Conservation (phyloP, 768 basidiomycete species). For the Hydnomerulius pinastri region DNA sequence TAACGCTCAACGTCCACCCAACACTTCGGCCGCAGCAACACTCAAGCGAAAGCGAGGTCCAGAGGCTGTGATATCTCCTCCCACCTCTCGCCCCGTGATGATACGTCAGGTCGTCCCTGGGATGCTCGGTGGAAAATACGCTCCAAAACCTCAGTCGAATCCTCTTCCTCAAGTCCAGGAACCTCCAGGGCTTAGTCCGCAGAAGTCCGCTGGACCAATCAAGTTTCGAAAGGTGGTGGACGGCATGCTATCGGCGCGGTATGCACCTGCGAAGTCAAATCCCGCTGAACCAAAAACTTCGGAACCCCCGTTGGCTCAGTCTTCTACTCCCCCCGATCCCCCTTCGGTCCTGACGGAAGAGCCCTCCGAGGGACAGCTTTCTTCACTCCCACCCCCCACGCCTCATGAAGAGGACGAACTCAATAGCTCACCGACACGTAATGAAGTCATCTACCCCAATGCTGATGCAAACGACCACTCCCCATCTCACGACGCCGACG, state of each 20-base stretch:
- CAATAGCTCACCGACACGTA: background rate
- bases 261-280: slow-evolving; percentile 21
- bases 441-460: slow-evolving; percentile 12
- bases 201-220: slow-evolving; percentile 29
- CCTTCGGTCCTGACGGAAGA: slow-evolving; percentile 24
- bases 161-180: slow-evolving; percentile 9
- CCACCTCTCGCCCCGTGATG: slow-evolving; percentile 29
- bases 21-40: slow-evolving; percentile 7
- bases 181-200: slow-evolving; percentile 17
- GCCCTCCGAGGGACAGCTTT: slow-evolving; percentile 2
- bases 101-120: slow-evolving; percentile 40
- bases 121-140: slow-evolving; percentile 31
- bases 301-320: slow-evolving; percentile 2
- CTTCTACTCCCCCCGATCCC: slow-evolving; percentile 25
- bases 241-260: slow-evolving; percentile 35
- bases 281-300: slow-evolving; percentile 3
- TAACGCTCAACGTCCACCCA: slow-evolving; percentile 5
- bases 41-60: slow-evolving; percentile 35
- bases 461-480: background rate
- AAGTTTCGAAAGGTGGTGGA: slow-evolving; percentile 42
- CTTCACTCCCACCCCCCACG: background rate
- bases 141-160: slow-evolving; percentile 22
- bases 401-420: slow-evolving; percentile 1
- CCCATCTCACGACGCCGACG: slow-evolving; percentile 17
- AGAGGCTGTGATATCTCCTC: slow-evolving; percentile 14